Base-by-base conservation (phyloP, 441 rosid genomes). In the Iberis amara region DNA sequence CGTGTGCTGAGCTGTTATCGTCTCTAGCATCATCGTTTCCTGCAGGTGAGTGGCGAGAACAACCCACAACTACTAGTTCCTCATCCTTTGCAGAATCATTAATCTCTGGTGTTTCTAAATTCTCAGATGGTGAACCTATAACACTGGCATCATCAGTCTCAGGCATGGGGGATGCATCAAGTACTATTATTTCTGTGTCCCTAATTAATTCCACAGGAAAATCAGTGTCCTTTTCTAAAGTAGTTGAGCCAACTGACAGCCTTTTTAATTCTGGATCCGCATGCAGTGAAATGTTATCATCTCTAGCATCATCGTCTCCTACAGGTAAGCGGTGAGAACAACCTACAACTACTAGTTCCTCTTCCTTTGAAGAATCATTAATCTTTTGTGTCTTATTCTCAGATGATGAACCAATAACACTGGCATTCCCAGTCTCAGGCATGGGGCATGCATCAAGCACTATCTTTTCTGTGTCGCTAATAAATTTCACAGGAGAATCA, bases 301-400 rank as follows among this genome's bases (percentile, higher is more conserved):
- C 66, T 39, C 61, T 59, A 53, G 45, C 55, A 31, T 46, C 66
- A 68, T 56, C 62, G 57, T 53, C 41, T 15, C 31, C 33, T 36
- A 41, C 70, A 40, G 43, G 57, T 44, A 52, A 40, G 10, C 59
- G 62, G 63, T 46, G 71, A 40, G 36, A 74, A 38, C 51, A 51
- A 40, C 51, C 57, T 37, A 61, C 55, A 55, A 52, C 68, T 45
- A 56, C 52, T 30, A 35, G 50, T 11, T 53, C 67, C 21, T 67
- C 66, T 3, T 68, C 75, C 55, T 55, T 66, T 32, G 65, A 47
- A 43, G 68, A 55, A 55, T 31, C 61, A 52, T 49, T 18, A 18
- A 18, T 18, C 1, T 18, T 18, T 18, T 18, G 21, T 3, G 1
- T 18, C 21, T 18, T 18, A 18, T 18, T 18, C 21, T 18, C 21